Evolutionary conservation across 2,329 filamentous ascomycete species (phyloP).

Genomic region (Colletotrichum incanum): DNA sequence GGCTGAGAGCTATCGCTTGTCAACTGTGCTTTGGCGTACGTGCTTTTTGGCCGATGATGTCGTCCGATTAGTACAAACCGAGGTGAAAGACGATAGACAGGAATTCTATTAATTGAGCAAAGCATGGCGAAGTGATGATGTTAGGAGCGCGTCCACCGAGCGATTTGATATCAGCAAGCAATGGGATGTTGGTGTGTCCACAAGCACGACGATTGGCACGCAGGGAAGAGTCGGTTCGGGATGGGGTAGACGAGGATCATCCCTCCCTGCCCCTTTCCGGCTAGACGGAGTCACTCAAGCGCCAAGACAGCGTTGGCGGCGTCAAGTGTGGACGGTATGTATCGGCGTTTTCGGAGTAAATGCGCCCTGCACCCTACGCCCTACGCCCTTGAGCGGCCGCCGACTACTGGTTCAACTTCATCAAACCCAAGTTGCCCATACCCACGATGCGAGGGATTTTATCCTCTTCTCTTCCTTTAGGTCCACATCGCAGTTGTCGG

Average conservation of each 20-base stretch:
- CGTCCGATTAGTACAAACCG: not conserved
- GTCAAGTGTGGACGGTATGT: not conserved
- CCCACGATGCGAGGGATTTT: not conserved
- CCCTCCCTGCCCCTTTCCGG: not conserved
- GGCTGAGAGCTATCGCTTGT: not conserved
- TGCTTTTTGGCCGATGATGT: not conserved
- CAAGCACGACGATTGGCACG: no score
- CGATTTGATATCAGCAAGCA: not conserved
- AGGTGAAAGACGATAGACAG: not conserved
- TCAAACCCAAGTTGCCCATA: not conserved
- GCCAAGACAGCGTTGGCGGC: not conserved
- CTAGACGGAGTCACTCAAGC: not conserved
- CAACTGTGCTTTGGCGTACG: not conserved
- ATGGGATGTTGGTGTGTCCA: not conserved
- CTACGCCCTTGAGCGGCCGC: not conserved
- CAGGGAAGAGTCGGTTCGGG: not conserved
- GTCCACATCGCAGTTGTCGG: no score
- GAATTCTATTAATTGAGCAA: not conserved
- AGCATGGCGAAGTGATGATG: not conserved
- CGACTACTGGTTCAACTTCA: not conserved
- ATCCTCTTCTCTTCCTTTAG: not conserved
- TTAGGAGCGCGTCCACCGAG: not conserved
- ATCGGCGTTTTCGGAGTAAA: not conserved
- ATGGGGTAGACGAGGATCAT: not conserved
- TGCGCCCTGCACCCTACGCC: not conserved